Evolutionary conservation across 2,329 filamentous ascomycete species (phyloP).

Genomic region (Whalleya microplaca): DNA sequence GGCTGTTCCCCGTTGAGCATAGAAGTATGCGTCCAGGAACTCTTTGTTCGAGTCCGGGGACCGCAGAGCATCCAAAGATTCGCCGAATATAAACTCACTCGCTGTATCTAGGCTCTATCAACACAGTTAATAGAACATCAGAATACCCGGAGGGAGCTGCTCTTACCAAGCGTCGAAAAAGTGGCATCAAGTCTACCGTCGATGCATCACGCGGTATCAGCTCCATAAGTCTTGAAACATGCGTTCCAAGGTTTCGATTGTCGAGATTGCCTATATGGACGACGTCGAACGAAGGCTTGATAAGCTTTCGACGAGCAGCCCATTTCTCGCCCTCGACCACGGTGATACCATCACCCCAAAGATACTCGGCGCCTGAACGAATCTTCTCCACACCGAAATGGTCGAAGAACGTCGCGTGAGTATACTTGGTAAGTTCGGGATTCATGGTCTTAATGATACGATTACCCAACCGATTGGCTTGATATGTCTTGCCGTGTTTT

Average conservation of each 20-base stretch:
- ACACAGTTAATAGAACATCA: background rate
- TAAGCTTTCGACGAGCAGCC: conserved; percentile 7
- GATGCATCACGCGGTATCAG: conserved; percentile 12
- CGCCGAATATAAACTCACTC: conserved; percentile 15
- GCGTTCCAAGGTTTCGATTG: conserved; percentile 12
- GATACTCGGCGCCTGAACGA: conserved; percentile 13
- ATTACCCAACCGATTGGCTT: too few relatives aligned
- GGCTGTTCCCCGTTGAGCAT: conserved; percentile 7
- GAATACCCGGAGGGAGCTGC: background rate
- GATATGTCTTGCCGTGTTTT: too few relatives aligned
- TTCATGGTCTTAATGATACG: conserved; percentile 18
- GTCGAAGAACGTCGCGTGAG: conserved; percentile 17
- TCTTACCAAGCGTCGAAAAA: conserved; percentile 10
- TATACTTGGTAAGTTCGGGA: conserved; percentile 17
- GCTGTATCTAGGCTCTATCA: conserved; percentile 12
- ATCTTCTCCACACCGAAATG: conserved; percentile 19
- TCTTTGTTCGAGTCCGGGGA: conserved; percentile 7
- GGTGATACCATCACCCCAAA: conserved; percentile 14
- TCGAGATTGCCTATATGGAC: conserved; percentile 10
- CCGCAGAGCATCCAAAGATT: conserved; percentile 5
- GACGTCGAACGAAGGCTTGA: conserved; percentile 12
- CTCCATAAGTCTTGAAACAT: conserved; percentile 10
- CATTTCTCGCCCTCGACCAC: conserved; percentile 15
- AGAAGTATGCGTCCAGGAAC: conserved; percentile 11
- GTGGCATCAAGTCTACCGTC: conserved; percentile 11